Evolutionary conservation across 495 filamentous ascomycete genomes (phyloP).

Genomic region (Hypoxylon subgilvum): DNA sequence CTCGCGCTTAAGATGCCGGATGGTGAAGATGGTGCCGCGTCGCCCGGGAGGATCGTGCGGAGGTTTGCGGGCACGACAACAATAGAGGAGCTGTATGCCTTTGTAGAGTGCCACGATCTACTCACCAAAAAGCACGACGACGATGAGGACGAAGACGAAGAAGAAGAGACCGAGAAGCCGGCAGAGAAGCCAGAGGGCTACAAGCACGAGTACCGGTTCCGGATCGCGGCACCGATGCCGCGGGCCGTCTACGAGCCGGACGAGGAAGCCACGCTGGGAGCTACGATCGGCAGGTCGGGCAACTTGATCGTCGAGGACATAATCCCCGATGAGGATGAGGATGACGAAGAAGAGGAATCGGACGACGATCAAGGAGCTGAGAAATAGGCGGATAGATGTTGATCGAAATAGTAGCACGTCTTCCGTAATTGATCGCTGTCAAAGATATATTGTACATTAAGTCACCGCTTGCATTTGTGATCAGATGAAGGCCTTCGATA

Average conservation of each 20-base stretch:
- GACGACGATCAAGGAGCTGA: neutral
- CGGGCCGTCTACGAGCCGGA: slow-evolving; percentile 75
- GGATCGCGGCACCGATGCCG: slow-evolving; percentile 82
- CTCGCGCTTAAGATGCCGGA: slow-evolving; percentile 79
- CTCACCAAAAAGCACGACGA: too few relatives aligned
- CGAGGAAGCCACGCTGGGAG: slow-evolving; percentile 65
- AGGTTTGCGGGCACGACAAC: slow-evolving; percentile 67
- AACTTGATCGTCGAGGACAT: slow-evolving; percentile 83
- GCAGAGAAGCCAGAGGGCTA: slow-evolving; percentile 67
- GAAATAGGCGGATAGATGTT: neutral
- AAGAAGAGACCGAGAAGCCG: slow-evolving; percentile 36
- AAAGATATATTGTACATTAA: neutral
- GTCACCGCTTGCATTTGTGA: neutral
- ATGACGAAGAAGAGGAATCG: slow-evolving; percentile 26
- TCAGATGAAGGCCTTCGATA: too few relatives aligned
- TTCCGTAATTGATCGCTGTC: neutral
- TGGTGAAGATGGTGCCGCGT: slow-evolving; percentile 58
- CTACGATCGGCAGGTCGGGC: slow-evolving; percentile 79
- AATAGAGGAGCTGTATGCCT: slow-evolving; percentile 92
- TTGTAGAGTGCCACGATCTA: slow-evolving; percentile 88
- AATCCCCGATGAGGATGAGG: slow-evolving; percentile 40
- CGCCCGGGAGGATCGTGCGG: slow-evolving; percentile 68
- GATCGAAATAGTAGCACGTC: neutral
- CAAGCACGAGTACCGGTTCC: slow-evolving; percentile 79
- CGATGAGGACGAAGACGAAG: slow-evolving; percentile 38